Evolutionary conservation across 2,329 filamentous ascomycete species (phyloP).

Genomic region (Beauveria sp.): DNA sequence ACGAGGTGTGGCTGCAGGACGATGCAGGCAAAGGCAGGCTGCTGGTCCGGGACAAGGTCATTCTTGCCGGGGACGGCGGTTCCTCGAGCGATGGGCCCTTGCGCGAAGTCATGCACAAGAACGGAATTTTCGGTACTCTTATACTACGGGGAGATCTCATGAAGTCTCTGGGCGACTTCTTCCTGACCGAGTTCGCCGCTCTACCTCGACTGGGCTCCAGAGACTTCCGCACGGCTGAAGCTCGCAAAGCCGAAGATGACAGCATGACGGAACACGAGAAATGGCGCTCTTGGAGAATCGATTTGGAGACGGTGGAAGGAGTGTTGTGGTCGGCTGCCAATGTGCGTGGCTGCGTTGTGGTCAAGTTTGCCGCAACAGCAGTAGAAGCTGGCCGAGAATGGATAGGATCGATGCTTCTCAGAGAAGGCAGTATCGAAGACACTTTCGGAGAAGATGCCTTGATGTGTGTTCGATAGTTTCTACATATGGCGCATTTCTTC

Average conservation of each 20-base stretch:
- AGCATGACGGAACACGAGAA: slow-evolving; percentile 34
- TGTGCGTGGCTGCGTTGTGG: slow-evolving; percentile 74
- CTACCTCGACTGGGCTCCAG: slow-evolving; percentile 76
- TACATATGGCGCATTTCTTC: background rate
- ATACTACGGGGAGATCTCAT: slow-evolving; percentile 71
- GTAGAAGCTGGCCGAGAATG: slow-evolving; percentile 77
- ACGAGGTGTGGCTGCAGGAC: slow-evolving; percentile 66
- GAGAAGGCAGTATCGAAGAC: slow-evolving; percentile 63
- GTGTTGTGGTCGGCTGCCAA: slow-evolving; percentile 77
- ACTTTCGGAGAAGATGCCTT: slow-evolving; percentile 75
- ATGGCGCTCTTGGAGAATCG: slow-evolving; percentile 50
- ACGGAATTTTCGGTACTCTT: slow-evolving; percentile 76
- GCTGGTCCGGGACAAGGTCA: slow-evolving; percentile 76
- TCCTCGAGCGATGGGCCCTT: slow-evolving; percentile 34
- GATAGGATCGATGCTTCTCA: slow-evolving; percentile 66
- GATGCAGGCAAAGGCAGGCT: slow-evolving; percentile 44
- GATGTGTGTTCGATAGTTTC: slow-evolving; percentile 60
- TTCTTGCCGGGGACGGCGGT: slow-evolving; percentile 54
- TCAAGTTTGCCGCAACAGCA: slow-evolving; percentile 80
- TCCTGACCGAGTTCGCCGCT: slow-evolving; percentile 68
- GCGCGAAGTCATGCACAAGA: slow-evolving; percentile 60
- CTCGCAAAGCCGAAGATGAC: slow-evolving; percentile 30
- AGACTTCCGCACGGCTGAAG: slow-evolving; percentile 59
- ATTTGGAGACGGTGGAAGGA: slow-evolving; percentile 49
- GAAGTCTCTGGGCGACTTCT: slow-evolving; percentile 59